Conservation (phyloP, 2,329 filamentous ascomycete species). For the Verruconis gallopava region DNA sequence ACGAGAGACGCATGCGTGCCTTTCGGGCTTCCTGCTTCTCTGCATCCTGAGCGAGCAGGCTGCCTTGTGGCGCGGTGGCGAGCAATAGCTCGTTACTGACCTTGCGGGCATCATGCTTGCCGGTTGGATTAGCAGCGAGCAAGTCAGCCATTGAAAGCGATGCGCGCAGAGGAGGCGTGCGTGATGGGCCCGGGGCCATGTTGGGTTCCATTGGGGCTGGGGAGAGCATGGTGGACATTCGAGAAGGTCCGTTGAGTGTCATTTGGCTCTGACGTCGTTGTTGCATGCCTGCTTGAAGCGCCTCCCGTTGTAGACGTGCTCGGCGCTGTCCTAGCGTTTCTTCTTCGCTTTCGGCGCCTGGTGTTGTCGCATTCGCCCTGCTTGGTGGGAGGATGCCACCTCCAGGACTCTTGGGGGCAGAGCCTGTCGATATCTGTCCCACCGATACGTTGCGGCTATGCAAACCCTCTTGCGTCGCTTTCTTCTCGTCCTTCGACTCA, state of each 20-base stretch:
- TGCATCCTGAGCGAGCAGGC: slow-evolving; percentile 28
- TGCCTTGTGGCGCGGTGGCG: slow-evolving; percentile 24
- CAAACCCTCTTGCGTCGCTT: slow-evolving; percentile 15
- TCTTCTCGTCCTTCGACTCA: slow-evolving; percentile 20
- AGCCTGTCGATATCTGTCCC: slow-evolving; percentile 11
- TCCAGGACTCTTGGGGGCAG: slow-evolving; percentile 2
- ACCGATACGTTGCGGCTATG: neutral
- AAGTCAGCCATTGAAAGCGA: slow-evolving; percentile 49
- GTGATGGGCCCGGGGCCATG: neutral
- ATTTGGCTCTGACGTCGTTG: neutral
- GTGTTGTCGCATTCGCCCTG: slow-evolving; percentile 11
- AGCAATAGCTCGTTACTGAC: slow-evolving; percentile 23
- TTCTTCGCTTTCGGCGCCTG: slow-evolving; percentile 23
- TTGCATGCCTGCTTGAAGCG: neutral
- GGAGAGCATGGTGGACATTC: slow-evolving; percentile 24
- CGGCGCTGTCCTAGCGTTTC: slow-evolving; percentile 68
- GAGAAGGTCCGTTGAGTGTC: slow-evolving; percentile 43
- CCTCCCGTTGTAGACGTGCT: slow-evolving; percentile 46
- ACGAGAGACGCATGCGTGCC: slow-evolving; percentile 14
- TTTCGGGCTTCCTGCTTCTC: slow-evolving; percentile 23
- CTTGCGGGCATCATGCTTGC: slow-evolving; percentile 22
- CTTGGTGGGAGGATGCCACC: neutral
- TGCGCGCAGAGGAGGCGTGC: neutral
- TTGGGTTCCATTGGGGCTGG: neutral
- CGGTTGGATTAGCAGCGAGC: slow-evolving; percentile 40